These are phyloP conservation scores for Choanephora cucurbitarum DNA, from an alignment of 371 early-diverging fungal species.

Conservation along the genomic window DNA sequence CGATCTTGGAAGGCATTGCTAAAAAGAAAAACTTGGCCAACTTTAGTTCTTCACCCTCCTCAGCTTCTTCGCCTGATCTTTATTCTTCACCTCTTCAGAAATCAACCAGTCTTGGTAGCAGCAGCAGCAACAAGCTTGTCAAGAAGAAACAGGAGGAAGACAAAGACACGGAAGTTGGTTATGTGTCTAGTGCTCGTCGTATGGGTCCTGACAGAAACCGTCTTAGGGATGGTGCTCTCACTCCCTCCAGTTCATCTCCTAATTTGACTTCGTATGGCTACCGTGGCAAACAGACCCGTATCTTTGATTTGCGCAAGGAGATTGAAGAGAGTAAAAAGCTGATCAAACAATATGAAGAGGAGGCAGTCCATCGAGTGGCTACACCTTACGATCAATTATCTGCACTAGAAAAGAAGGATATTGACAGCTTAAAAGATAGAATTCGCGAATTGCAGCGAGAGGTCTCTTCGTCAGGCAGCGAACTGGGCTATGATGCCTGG, in stretches of 20 bases:
- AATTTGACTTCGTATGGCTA: conserved; percentile 35
- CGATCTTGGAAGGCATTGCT: conserved; percentile 54
- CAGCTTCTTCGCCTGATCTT: conserved; percentile 14
- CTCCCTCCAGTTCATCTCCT: conserved; percentile 3
- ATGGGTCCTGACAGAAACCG: conserved; percentile 58
- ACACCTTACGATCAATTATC: conserved; percentile 27
- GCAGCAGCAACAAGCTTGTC: conserved; percentile 22
- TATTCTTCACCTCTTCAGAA: not conserved
- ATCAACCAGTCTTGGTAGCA: conserved; percentile 22
- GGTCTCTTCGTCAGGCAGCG: conserved; percentile 35
- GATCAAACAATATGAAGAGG: conserved; percentile 33
- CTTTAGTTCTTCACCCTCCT: conserved; percentile 40
- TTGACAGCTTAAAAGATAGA: conserved; percentile 40
- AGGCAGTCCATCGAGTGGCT: conserved; percentile 24
- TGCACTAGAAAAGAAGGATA: conserved; percentile 40
- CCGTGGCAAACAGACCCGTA: conserved; percentile 50
- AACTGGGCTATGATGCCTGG: conserved; percentile 40
- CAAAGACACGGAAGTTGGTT: conserved; percentile 48
- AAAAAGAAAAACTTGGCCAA: conserved; percentile 41
- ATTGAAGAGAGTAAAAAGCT: conserved; percentile 52
- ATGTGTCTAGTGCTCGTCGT: conserved; percentile 65
- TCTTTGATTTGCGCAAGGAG: conserved; percentile 61
- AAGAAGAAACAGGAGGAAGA: conserved; percentile 19
- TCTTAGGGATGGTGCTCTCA: conserved; percentile 30
- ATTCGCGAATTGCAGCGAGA: conserved; percentile 49